phyloP scores from a whole-genome alignment of 2,329 filamentous ascomycete genomes.

The Ambrosiella beaveri region DNA sequence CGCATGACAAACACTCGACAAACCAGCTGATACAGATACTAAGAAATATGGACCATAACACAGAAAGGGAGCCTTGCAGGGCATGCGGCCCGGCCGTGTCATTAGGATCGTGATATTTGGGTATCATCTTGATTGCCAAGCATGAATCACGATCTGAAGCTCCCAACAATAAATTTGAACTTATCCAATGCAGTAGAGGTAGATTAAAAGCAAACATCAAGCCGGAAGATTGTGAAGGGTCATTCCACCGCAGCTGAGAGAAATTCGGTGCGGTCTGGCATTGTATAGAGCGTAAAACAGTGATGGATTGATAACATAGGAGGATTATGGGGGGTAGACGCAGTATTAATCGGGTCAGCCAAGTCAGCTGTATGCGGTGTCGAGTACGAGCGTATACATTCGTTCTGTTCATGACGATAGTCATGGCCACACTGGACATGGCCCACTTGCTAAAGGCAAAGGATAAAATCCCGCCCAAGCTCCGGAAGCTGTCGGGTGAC shows the following conservation, averaged over 20 bases:
- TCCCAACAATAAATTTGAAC: conserved; percentile 55
- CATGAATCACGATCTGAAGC: conserved; percentile 62
- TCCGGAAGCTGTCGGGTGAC: conserved; percentile 43
- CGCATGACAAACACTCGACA: conserved; percentile 72
- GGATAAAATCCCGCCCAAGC: conserved; percentile 70
- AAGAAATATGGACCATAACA: conserved; percentile 59
- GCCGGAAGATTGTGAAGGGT: conserved; percentile 43
- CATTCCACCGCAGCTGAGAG: conserved; percentile 50
- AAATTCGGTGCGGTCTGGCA: conserved; percentile 76
- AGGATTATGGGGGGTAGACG: conserved; percentile 55
- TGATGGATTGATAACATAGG: conserved; percentile 49
- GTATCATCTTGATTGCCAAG: conserved; percentile 51
- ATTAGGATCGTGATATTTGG: conserved; percentile 29
- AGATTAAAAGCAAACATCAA: conserved; percentile 56
- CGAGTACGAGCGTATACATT: conserved; percentile 85
- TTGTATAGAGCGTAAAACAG: conserved; percentile 66
- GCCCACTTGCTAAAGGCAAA: conserved; percentile 91
- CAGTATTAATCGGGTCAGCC: conserved; percentile 52
- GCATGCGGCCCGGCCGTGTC: conserved; percentile 17
- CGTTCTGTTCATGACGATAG: conserved; percentile 75
- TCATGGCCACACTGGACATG: conserved; percentile 68
- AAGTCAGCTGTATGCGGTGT: conserved; percentile 57
- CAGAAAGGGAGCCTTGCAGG: conserved; percentile 59
- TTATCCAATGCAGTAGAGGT: conserved; percentile 52
- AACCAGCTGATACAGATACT: conserved; percentile 64